A percentile compares a stretch with the other conserved stretches of the same genome.
Evolutionary conservation across 164 flowering plant genomes (phyloP).

Genomic region (Stephania yunnanensis): DNA sequence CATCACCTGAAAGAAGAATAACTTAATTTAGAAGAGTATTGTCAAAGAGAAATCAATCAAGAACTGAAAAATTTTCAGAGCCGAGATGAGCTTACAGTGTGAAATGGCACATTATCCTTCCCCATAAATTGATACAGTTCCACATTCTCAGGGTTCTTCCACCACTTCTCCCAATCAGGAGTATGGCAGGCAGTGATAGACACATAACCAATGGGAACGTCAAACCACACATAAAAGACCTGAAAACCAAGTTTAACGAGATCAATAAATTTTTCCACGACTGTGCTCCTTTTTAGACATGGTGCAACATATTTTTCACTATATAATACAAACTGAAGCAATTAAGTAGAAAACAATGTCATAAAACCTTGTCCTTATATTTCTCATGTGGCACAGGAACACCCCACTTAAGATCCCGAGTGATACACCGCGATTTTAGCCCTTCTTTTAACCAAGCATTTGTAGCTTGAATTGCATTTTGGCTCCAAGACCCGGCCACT

Average conservation of each 20-base stretch:
- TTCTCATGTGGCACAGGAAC: slow-evolving; percentile 94
- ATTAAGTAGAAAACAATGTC: neutral
- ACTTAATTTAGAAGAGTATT: neutral
- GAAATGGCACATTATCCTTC: slow-evolving; percentile 96
- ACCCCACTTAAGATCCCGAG: slow-evolving; percentile 98
- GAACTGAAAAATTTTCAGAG: neutral
- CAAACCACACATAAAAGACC: slow-evolving; percentile 99
- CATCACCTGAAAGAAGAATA: slow-evolving; percentile 56
- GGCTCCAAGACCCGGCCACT: slow-evolving; percentile 87
- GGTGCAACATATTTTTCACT: neutral
- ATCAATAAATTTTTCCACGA: neutral
- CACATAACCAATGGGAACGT: slow-evolving; percentile 94
- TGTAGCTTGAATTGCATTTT: slow-evolving; percentile 88
- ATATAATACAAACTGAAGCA: neutral
- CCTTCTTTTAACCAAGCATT: slow-evolving; percentile 93
- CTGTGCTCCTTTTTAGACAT: neutral
- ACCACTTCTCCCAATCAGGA: slow-evolving; percentile 95
- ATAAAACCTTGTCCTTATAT: slow-evolving; percentile 68
- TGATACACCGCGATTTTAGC: slow-evolving; percentile 70
- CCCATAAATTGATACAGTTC: slow-evolving; percentile 98
- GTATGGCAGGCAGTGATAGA: slow-evolving; percentile 87
- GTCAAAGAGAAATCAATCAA: neutral
- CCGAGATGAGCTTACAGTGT: slow-evolving; percentile 52
- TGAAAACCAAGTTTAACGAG: slow-evolving; percentile 14
- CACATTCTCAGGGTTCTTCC: slow-evolving; percentile 93